Percentiles rank a stretch among this genome's conserved stretches.
Conservation (phyloP, 2,329 filamentous ascomycete genomes). For the Ceratocystis variospora region DNA sequence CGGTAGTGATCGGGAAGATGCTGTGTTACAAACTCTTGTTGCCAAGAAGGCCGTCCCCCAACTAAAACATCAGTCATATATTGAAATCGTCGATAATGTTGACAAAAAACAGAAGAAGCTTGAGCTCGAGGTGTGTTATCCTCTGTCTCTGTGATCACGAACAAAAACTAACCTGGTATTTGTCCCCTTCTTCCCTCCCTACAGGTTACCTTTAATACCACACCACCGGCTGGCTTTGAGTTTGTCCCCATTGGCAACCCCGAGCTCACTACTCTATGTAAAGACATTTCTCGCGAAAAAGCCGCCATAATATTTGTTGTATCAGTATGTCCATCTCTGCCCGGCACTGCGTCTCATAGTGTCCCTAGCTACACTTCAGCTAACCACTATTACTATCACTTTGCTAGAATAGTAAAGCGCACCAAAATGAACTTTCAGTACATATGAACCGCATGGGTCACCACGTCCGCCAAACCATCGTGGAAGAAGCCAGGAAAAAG, state of each 20-base stretch:
- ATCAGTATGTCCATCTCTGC: slow-evolving; percentile 34
- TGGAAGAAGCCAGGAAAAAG: slow-evolving; percentile 38
- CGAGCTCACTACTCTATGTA: slow-evolving; percentile 45
- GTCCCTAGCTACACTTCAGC: not conserved
- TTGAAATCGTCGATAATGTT: slow-evolving; percentile 50
- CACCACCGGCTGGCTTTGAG: slow-evolving; percentile 46
- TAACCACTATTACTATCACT: not conserved
- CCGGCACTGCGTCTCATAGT: not conserved
- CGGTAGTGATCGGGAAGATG: not conserved
- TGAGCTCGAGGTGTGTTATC: slow-evolving; percentile 41
- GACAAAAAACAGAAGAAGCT: slow-evolving; percentile 48
- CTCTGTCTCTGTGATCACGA: not conserved
- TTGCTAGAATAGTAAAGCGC: slow-evolving; percentile 26
- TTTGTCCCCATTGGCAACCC: slow-evolving; percentile 52
- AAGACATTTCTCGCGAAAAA: slow-evolving; percentile 48
- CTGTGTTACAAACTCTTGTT: slow-evolving; percentile 23
- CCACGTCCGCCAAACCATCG: slow-evolving; percentile 45
- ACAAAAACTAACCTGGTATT: slow-evolving; percentile 12
- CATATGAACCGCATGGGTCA: slow-evolving; percentile 48
- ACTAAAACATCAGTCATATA: slow-evolving; percentile 47
- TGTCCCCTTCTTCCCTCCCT: not conserved
- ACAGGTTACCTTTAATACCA: slow-evolving; percentile 38
- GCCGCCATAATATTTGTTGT: slow-evolving; percentile 54
- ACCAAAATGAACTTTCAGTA: slow-evolving; percentile 30
- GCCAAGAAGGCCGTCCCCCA: slow-evolving; percentile 31